A percentile compares a stretch with the other conserved stretches of the same genome.
Conservation (phyloP, 2,329 filamentous ascomycete genomes). For the Aspergillus versicolor region DNA sequence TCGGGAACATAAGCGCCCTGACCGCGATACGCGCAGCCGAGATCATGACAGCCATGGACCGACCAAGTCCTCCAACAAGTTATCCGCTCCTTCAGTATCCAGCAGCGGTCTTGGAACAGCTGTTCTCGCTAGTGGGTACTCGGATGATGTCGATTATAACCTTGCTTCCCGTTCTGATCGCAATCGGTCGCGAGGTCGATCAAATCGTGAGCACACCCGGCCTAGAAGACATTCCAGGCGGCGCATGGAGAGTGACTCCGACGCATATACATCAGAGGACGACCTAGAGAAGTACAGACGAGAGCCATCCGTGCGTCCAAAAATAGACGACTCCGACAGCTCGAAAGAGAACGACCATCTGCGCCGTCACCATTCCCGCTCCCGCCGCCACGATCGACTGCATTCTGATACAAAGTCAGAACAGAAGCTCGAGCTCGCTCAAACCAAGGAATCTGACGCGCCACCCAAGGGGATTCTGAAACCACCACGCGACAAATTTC, state of each 20-base stretch:
- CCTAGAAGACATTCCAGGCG: constrained; percentile 25
- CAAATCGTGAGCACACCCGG: constrained; percentile 21
- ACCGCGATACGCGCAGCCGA: constrained; percentile 19
- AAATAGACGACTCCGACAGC: constrained; percentile 26
- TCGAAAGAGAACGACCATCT: constrained; percentile 25
- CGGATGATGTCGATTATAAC: constrained; percentile 33
- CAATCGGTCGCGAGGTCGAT: constrained; percentile 24
- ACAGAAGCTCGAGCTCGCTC: constrained; percentile 23
- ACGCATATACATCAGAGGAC: constrained; percentile 33
- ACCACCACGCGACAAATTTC: constrained; percentile 76
- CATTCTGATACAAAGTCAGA: constrained; percentile 24
- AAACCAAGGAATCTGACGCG: constrained; percentile 59
- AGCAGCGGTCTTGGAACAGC: constrained; percentile 36
- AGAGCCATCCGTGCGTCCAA: constrained; percentile 27
- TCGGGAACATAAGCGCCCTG: constrained; percentile 29
- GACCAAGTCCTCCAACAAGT: constrained; percentile 17
- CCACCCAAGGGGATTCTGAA: constrained; percentile 81
- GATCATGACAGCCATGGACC: constrained; percentile 23
- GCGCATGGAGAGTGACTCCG: constrained; percentile 26
- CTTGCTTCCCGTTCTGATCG: constrained; percentile 23
- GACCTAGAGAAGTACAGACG: constrained; percentile 32
- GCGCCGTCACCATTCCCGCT: constrained; percentile 24
- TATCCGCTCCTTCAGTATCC: constrained; percentile 16
- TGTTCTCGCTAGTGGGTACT: constrained; percentile 36
- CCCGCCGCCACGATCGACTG: constrained; percentile 20